phyloP scores from a whole-genome alignment of 2,329 filamentous ascomycete species.

The Nectriaceae sp. region DNA sequence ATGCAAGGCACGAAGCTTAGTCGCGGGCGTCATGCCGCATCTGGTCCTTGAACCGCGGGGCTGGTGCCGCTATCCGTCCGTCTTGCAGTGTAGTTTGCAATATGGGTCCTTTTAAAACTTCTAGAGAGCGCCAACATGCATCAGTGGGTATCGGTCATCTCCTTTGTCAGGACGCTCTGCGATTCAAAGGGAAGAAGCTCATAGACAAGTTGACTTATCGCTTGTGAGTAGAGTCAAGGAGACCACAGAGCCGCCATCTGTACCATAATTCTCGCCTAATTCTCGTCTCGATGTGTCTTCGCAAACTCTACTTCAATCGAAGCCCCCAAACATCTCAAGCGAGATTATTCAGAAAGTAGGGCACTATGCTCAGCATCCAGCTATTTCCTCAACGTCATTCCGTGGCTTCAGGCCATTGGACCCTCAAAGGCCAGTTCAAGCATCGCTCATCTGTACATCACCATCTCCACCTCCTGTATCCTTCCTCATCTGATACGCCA shows the following conservation, averaged over 20 bases:
- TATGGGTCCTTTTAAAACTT: too few species aligned
- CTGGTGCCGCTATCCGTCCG: neutral
- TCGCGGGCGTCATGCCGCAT: neutral
- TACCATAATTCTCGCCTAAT: neutral
- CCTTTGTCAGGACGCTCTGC: neutral
- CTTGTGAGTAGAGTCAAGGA: neutral
- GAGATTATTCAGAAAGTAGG: neutral
- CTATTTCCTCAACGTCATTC: neutral
- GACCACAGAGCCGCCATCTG: too few species aligned
- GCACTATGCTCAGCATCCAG: neutral
- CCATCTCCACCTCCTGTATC: slow-evolving; percentile 15
- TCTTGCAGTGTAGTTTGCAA: neutral
- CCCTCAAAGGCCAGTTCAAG: too few species aligned
- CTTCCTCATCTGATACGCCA: slow-evolving; percentile 61
- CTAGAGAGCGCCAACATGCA: too few species aligned
- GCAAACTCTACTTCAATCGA: neutral
- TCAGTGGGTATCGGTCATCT: neutral
- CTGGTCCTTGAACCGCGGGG: neutral
- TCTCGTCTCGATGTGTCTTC: neutral
- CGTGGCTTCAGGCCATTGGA: too few species aligned
- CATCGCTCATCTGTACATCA: slow-evolving; percentile 32
- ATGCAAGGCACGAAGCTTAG: slow-evolving; percentile 2
- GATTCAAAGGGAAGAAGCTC: neutral
- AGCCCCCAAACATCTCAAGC: neutral
- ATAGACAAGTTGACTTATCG: neutral